Conservation (phyloP, 2,329 filamentous ascomycete genomes). For the Fusarium coicis region DNA sequence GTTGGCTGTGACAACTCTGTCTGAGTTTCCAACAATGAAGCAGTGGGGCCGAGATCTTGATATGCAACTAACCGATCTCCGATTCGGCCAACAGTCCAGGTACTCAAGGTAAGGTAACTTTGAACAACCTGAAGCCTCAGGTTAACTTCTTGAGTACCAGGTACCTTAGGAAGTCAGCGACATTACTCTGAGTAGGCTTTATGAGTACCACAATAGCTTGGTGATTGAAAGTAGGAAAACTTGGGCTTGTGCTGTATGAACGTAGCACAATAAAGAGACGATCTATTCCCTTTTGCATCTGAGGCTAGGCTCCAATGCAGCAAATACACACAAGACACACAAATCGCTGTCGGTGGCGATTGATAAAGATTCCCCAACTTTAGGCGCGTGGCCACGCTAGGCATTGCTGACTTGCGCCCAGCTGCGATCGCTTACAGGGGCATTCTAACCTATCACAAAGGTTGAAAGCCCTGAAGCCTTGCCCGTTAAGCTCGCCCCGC, state of each 20-base stretch:
- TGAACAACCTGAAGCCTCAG: neutral
- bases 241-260: neutral
- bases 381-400: slow-evolving; percentile 34
- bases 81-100: neutral
- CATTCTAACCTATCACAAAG: slow-evolving; percentile 20
- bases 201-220: neutral
- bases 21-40: neutral
- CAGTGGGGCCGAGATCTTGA: slow-evolving; percentile 26
- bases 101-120: neutral
- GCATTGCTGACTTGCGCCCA: slow-evolving; percentile 37
- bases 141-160: neutral
- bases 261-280: neutral
- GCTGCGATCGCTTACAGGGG: slow-evolving; percentile 23
- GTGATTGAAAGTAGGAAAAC: neutral
- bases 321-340: neutral
- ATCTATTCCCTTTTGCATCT: neutral
- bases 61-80: slow-evolving; percentile 42
- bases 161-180: neutral
- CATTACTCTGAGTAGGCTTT: neutral
- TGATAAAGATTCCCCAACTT: slow-evolving; percentile 36
- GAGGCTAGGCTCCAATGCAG: neutral
- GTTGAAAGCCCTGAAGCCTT: slow-evolving; percentile 29
- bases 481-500: slow-evolving; percentile 13
- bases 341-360: slow-evolving; percentile 29
- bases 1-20: neutral